These are phyloP conservation scores for Hyaloscypha variabilis DNA, from an alignment of 495 filamentous ascomycete species.

Conservation along the genomic window DNA sequence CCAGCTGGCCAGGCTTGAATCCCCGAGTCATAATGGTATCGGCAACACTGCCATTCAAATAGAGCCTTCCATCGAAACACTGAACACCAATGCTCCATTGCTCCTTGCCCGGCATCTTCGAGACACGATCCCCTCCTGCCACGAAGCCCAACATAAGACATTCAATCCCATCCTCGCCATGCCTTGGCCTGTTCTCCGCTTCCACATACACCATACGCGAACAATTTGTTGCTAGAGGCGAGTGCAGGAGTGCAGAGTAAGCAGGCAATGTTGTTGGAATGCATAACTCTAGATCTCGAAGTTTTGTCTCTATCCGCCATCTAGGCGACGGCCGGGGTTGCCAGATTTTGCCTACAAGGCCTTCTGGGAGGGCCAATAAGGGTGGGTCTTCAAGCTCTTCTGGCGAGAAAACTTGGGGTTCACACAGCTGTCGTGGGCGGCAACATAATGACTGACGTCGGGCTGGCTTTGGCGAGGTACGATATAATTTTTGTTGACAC, in stretches of 20 bases:
- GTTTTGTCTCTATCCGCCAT: not conserved
- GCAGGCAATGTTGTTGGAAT: not conserved
- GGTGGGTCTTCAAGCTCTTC: not conserved
- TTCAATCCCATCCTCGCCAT: not conserved
- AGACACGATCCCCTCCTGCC: not conserved
- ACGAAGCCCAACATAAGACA: not conserved
- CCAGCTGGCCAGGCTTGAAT: not conserved
- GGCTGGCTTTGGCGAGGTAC: not conserved
- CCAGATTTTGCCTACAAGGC: not conserved
- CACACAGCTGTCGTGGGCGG: not conserved
- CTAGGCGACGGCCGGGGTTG: not conserved
- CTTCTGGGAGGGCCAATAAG: not conserved
- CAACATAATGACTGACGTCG: not conserved
- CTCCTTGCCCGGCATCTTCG: not conserved
- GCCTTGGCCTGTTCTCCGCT: not conserved
- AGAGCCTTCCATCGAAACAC: constrained; percentile 1
- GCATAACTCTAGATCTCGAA: not conserved
- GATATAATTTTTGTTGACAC: not conserved
- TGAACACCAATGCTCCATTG: constrained; percentile 5
- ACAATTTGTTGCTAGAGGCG: not conserved
- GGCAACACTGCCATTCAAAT: not conserved
- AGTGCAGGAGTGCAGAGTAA: not conserved
- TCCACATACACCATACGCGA: not conserved
- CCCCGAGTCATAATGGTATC: not conserved
- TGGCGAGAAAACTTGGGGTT: not conserved